Base-by-base conservation (phyloP, 2,329 filamentous ascomycete genomes). In the Furcasterigmium sp. region DNA sequence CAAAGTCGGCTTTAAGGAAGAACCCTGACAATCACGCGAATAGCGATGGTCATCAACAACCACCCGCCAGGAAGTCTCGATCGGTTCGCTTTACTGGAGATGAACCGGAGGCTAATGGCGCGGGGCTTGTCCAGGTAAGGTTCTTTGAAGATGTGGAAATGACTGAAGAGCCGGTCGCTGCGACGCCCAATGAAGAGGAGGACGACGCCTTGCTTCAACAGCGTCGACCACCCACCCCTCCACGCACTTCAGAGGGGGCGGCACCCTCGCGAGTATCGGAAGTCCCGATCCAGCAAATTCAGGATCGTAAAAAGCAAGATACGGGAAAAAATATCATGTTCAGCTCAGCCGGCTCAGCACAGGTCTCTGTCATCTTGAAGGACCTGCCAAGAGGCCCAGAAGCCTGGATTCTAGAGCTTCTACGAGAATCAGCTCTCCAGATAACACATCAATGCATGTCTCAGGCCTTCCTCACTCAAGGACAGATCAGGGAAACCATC, bases 401-500 rank as follows among this genome's bases (percentile, higher is more conserved):
- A 10, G 30, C 47, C 14, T 67, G 62, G 62, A 42, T 58, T 13
- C 21, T 45, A 2, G 43, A 49, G 6, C 55, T 69, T 11, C 46
- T 53, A 17, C 39, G 41, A 2, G 43, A 56, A 29, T 42, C 53
- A 15, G 41, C 30, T 1, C 20, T 69, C 7, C 23, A 49, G 6
- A 69, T 70, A 36, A 55, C 58, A 9, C 64, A 67, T 34, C 52
- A 52, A 3, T 68, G 63, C 43, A 54, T 55, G n/a, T 49, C 54
- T 9, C 44, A 51, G n/a, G 60, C 66, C 41, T 60, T 68, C 19
- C 19, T 30, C 8, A 34, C 26, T 3, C 44, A 54, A 36, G 29
- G 20, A 18, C 14, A 28, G 4, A n/a, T 39, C 14, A 28, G n/a
- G 18, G 25, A n/a, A 5, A 32, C 18, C 13, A 41, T 36, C 23